Conservation (phyloP, 345 rosid species). For the Citrus medica region DNA sequence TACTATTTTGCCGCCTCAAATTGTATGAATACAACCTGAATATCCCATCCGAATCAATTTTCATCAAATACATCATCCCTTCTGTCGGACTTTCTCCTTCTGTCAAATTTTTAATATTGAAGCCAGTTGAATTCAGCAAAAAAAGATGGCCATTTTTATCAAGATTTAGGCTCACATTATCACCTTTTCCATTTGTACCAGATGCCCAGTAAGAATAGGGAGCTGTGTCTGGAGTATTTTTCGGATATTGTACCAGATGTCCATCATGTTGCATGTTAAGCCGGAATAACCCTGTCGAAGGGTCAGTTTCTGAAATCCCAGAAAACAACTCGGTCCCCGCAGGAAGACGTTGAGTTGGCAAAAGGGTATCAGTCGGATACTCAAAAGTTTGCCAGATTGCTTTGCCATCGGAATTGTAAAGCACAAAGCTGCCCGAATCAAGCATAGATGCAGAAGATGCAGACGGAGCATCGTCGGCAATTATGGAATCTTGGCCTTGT, state of each 20-base stretch:
- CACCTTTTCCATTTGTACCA: not conserved
- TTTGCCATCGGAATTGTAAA: slow-evolving; percentile 13
- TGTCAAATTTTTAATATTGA: too few relatives aligned
- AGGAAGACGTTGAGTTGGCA: slow-evolving; percentile 15
- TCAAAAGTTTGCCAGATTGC: slow-evolving; percentile 29
- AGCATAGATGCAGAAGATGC: slow-evolving; percentile 24
- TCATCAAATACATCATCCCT: too few relatives aligned
- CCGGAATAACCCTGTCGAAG: slow-evolving; percentile 10
- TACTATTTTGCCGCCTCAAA: too few relatives aligned
- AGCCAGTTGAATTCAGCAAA: too few relatives aligned
- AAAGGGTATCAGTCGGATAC: slow-evolving; percentile 6
- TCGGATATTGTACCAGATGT: slow-evolving; percentile 20
- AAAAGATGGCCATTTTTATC: not conserved
- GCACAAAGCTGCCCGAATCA: slow-evolving; percentile 29
- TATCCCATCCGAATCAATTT: too few relatives aligned
- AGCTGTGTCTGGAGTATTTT: not conserved
- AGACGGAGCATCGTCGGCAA: not conserved
- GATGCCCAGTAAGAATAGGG: slow-evolving; percentile 5
- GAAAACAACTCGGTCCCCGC: slow-evolving; percentile 10
- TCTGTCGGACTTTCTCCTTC: too few relatives aligned
- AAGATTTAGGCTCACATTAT: not conserved
- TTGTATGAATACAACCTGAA: too few relatives aligned
- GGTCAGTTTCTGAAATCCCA: slow-evolving; percentile 3
- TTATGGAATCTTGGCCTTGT: not conserved
- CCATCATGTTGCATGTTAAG: slow-evolving; percentile 25